Base-by-base conservation (phyloP, 2,329 filamentous ascomycete genomes). In the Penicillium brasilianum region DNA sequence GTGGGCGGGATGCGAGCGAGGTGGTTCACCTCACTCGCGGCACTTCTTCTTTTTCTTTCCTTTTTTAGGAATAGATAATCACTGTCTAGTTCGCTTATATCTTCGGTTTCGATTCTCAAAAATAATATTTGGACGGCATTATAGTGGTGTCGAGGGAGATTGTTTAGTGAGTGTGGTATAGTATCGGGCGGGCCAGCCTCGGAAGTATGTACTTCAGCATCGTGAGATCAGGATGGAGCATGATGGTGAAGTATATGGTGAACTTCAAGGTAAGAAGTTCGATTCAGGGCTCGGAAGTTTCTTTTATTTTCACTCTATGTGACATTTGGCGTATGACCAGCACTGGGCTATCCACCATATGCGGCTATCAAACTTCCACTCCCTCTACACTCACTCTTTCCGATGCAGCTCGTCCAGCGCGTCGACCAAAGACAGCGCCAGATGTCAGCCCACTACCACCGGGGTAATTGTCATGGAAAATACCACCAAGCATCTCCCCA, bases 401-500 rank as follows among this genome's bases (percentile, higher is more conserved):
- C 7, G 36, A 37, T 16, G 36, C 36, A 13, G 36, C 36, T 37
- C 36, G 36, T 7, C 80, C 81, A 55, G 81, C 81, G 55, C 78
- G 71, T 16, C 81, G 71, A 16, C 80, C 81, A 77, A 83, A 83
- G 0, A 88, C 84, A 0, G 84, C 78, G 0, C 86, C 86, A 20
- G 85, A 83, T 0, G 85, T 88, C 72, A 89, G 72, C 0, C 86
- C 87, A 67, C 83, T 87, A 0, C 87, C 87, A 4, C 87, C 87
- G 0, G 86, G 86, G 66, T 88, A 89, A 65, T 89, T 89, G 13
- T 81, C 79, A 68, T 85, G 87, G 65, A 89, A 89, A 20, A 89
- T 68, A 0, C 86, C 87, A 1, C 88, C 88, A 1, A 90, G 69
- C 84, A 90, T 88, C 73, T 90, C 88, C 0, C 88, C 88, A 3